Conservation (phyloP, 1,139 yeast species). For the Arxiozyma bovina region DNA sequence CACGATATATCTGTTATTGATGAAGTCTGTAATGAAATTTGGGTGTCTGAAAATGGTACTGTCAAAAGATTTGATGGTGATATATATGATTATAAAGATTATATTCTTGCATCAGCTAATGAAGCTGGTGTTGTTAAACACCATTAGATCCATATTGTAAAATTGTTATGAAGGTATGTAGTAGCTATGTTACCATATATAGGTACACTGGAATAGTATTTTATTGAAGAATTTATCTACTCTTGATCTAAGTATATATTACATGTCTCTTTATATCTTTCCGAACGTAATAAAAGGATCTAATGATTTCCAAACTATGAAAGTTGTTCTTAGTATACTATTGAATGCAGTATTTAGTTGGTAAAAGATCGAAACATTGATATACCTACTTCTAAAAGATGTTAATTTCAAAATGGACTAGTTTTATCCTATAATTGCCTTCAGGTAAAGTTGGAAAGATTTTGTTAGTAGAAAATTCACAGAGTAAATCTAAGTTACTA, state of each 20-base stretch:
- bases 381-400: background rate
- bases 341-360: background rate
- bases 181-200: background rate
- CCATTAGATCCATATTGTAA: conserved; percentile 39
- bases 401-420: no score
- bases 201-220: background rate
- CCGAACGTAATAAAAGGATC: no score
- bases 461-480: no score
- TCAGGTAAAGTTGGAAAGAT: no score
- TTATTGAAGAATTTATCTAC: no score
- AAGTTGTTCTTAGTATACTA: no score
- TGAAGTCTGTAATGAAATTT: conserved; percentile 81
- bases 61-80: conserved; percentile 76
- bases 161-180: background rate
- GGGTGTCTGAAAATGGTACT: conserved; percentile 85
- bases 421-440: no score
- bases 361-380: background rate
- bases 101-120: conserved; percentile 69
- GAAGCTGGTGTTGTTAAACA: conserved; percentile 80
- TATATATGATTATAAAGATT: conserved; percentile 82
- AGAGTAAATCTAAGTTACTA: no score
- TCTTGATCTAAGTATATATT: no score
- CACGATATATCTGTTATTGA: conserved; percentile 91
- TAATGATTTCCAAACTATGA: no score
- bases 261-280: background rate